Evolutionary conservation across 139 green algal species (phyloP).

Genomic region (Dunaliella sp.): DNA sequence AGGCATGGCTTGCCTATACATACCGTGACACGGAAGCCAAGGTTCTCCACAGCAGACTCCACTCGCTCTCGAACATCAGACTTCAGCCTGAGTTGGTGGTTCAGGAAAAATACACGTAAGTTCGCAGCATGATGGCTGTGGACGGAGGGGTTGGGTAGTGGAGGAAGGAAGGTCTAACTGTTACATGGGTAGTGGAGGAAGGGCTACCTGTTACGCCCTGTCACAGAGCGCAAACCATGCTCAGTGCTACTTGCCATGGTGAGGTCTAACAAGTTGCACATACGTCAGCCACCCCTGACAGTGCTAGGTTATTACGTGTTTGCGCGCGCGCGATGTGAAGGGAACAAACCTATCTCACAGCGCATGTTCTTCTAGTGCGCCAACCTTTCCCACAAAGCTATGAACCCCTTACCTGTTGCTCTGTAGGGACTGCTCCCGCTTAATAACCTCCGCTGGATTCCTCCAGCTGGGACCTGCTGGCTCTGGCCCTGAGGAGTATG

Average conservation of each 20-base stretch:
- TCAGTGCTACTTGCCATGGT: not conserved
- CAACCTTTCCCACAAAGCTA: not conserved
- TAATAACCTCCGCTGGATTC: slow-evolving; percentile 34
- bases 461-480: not conserved
- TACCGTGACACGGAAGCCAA: slow-evolving; percentile 54
- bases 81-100: slow-evolving; percentile 34
- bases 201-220: too few species aligned
- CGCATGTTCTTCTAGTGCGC: not conserved
- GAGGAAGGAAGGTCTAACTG: too few species aligned
- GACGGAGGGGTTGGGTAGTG: too few species aligned
- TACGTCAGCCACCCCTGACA: not conserved
- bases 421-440: slow-evolving; percentile 48
- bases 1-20: too few species aligned
- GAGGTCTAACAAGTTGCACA: not conserved
- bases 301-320: not conserved
- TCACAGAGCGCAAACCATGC: not conserved
- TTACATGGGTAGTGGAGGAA: too few species aligned
- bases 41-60: slow-evolving; percentile 48
- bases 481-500: not conserved
- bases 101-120: too few species aligned
- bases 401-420: slow-evolving; percentile 24
- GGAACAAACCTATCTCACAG: not conserved
- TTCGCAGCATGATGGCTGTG: too few species aligned
- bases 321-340: not conserved
- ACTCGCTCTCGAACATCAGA: slow-evolving; percentile 47